Base-by-base conservation (phyloP, 192 early-diverging fungal species). In the Coemansia sp. region DNA sequence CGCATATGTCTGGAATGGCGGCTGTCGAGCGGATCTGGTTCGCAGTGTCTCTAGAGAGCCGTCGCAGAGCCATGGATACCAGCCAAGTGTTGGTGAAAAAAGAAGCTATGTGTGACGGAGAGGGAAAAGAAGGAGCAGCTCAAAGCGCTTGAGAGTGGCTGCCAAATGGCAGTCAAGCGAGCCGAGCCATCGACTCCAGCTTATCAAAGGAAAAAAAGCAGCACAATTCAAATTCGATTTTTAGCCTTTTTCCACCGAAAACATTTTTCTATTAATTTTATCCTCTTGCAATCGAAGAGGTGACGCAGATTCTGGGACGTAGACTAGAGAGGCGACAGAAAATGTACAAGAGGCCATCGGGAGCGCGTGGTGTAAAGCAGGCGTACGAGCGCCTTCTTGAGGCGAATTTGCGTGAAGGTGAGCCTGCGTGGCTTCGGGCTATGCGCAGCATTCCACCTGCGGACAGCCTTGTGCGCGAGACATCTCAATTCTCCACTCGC, bases 341-440 rank as follows among this genome's bases (percentile, higher is more conserved):
- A 75, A 83, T 83, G 80, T 68, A 65, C 70, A 77, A 64, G 42
- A 77, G 62, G 14, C 71, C 72, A 11, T 70, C 80, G n/a, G 60
- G 59, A 31, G 65, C 75, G 34, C 74, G 76, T 8, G 67, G 66
- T 16, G 52, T 83, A 34, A 42, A 37, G 36, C 64, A 65, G 48
- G 66, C 70, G 11, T 83, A 83, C 38, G 75, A 83, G 64, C 52
- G 71, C 28, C 69, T 78, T 23, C 43, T 84, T 34, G 43, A 42
- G 7, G 69, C 66, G 6, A 76, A 78, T 7, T 34, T 84, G 61
- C 77, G 78, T 35, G 60, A 66, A 2, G 38, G 55, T 47, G 75
- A 65, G 38, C 83, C 83, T 13, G 67, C 75, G 13, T 85, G 83
- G 83, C 77, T 79, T 25, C 62, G 43, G n/a, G 83, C 79, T 43